Evolutionary conservation across 768 basidiomycete genomes (phyloP).

Genomic region (Kwoniella europaea): DNA sequence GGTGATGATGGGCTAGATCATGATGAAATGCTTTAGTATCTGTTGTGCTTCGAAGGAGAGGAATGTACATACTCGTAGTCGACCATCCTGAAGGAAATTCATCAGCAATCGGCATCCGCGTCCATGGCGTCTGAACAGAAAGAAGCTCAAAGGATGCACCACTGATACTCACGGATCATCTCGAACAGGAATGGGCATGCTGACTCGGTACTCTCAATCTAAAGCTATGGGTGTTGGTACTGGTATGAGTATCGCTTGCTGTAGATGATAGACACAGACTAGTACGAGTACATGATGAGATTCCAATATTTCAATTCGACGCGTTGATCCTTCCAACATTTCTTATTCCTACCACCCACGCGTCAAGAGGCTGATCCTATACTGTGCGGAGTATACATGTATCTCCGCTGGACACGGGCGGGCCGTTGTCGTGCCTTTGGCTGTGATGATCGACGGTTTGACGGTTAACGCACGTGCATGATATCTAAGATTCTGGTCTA

Average conservation of each 20-base stretch:
- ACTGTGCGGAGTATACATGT: too few relatives aligned
- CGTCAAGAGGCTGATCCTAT: too few relatives aligned
- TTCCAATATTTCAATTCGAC: too few relatives aligned
- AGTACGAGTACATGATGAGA: too few relatives aligned
- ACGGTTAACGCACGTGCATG: neutral
- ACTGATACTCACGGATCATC: conserved; percentile 27
- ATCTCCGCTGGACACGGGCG: too few relatives aligned
- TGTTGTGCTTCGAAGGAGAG: neutral
- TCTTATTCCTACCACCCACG: too few relatives aligned
- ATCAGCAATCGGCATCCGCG: conserved; percentile 9
- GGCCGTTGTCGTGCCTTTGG: too few relatives aligned
- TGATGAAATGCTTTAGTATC: neutral
- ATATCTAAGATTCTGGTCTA: neutral
- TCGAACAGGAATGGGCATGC: conserved; percentile 29
- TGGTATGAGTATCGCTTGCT: neutral
- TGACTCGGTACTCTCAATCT: neutral
- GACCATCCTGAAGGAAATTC: conserved; percentile 25
- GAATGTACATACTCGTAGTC: conserved; percentile 34
- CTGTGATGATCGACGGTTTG: neutral
- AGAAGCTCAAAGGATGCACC: neutral
- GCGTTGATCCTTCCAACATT: too few relatives aligned
- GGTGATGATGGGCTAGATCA: conserved; percentile 60
- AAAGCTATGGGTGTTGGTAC: neutral
- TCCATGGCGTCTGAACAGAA: too few relatives aligned
- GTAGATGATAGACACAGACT: too few relatives aligned